Conservation (phyloP, 2,329 filamentous ascomycete species). For the Akanthomyces dipterigenus region DNA sequence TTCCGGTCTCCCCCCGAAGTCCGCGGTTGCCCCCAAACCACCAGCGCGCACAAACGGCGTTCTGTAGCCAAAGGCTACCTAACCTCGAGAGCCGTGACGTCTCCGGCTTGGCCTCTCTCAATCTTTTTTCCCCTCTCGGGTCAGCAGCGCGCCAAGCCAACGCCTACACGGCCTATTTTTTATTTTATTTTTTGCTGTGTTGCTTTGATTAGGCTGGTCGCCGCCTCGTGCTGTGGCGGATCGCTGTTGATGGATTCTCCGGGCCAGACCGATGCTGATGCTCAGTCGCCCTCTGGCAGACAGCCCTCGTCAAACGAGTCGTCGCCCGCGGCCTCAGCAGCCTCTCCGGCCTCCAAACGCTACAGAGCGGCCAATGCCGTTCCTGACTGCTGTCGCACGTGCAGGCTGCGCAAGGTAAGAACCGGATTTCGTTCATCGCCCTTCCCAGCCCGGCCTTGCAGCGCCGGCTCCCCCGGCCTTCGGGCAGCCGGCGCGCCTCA, state of each 20-base stretch:
- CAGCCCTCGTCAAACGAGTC: constrained; percentile 10
- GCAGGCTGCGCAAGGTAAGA: constrained; percentile 31
- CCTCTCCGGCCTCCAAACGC: constrained; percentile 23
- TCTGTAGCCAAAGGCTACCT: neutral
- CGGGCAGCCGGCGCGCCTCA: neutral
- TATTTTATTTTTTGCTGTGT: neutral
- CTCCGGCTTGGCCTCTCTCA: neutral
- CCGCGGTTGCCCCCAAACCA: neutral
- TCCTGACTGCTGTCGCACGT: constrained; percentile 31
- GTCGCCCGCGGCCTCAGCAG: constrained; percentile 12
- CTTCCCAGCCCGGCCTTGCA: neutral
- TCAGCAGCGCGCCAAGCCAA: neutral
- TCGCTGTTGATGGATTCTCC: constrained; percentile 5
- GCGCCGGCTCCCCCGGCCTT: neutral
- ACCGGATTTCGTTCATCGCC: constrained; percentile 4
- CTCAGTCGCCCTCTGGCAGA: neutral
- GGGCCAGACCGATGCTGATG: neutral
- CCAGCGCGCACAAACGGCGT: neutral
- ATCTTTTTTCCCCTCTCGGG: neutral
- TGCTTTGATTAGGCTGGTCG: neutral
- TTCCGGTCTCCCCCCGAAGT: neutral
- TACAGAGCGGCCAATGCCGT: constrained; percentile 23
- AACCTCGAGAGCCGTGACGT: neutral
- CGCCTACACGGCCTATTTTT: neutral
- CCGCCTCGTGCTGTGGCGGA: neutral